These are phyloP conservation scores for Salix viminalis DNA, from an alignment of 345 rosid genomes.

Conservation along the genomic window DNA sequence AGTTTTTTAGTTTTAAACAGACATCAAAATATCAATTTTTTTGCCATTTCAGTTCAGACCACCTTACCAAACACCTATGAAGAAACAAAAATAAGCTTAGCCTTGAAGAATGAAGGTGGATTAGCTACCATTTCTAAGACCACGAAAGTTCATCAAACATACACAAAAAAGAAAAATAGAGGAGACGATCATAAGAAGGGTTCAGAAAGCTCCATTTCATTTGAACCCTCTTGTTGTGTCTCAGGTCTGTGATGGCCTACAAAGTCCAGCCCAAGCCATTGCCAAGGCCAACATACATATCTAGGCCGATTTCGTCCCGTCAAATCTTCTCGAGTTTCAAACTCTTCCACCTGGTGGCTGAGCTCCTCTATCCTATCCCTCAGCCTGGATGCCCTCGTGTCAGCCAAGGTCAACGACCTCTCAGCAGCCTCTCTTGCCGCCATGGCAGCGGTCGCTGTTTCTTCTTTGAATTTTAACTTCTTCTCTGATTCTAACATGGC, in stretches of 20 bases:
- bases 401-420: conserved; percentile 81
- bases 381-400: conserved; percentile 77
- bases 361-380: conserved; percentile 91
- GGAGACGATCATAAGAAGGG: conserved; percentile 57
- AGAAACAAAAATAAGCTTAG: not conserved
- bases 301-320: conserved; percentile 48
- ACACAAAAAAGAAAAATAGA: conserved; percentile 4
- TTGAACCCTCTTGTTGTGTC: conserved; percentile 45
- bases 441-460: conserved; percentile 95
- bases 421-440: conserved; percentile 99
- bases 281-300: conserved; percentile 98
- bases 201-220: conserved; percentile 98
- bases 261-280: conserved; percentile 90
- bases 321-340: conserved; percentile 64
- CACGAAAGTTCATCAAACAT: conserved; percentile 12
- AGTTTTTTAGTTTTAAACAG: too few relatives aligned
- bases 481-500: conserved; percentile 70
- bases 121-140: conserved; percentile 14
- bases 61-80: too few relatives aligned
- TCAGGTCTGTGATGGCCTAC: conserved; percentile 60
- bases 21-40: too few relatives aligned
- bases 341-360: conserved; percentile 73
- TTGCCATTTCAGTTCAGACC: too few relatives aligned
- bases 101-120: conserved; percentile 15
- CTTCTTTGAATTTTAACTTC: conserved; percentile 91